Conservation (phyloP, 139 green algal species). For the Gonium pectorale region DNA sequence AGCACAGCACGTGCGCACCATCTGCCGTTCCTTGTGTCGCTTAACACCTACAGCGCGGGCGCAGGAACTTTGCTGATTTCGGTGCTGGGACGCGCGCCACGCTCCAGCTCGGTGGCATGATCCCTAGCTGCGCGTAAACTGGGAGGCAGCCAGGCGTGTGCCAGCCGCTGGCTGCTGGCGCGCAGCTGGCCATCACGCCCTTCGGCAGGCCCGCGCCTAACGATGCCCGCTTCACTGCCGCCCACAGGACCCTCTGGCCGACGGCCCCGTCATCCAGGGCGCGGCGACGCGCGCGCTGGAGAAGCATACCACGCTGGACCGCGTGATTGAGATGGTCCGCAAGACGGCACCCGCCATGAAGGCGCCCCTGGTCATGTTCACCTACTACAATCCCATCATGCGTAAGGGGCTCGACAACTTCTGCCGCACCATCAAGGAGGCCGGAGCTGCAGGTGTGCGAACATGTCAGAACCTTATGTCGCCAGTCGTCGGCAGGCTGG, state of each 20-base stretch:
- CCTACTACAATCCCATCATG: slow-evolving; percentile 99
- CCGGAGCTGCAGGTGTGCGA: slow-evolving; percentile 83
- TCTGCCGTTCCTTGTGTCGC: neutral
- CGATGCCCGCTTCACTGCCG: neutral
- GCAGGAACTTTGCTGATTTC: no score
- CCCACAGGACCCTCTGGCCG: slow-evolving; percentile 92
- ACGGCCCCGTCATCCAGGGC: slow-evolving; percentile 95
- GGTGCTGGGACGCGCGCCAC: no score
- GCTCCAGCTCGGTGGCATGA: no score
- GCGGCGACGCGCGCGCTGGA: slow-evolving; percentile 92
- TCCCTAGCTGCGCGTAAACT: no score
- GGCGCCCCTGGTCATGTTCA: slow-evolving; percentile 96
- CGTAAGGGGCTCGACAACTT: slow-evolving; percentile 87
- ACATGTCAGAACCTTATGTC: no score
- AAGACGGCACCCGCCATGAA: slow-evolving; percentile 68
- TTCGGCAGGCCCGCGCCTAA: no score
- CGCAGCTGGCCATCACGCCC: no score
- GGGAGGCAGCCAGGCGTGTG: no score
- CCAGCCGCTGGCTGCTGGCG: no score
- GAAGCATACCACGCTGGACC: slow-evolving; percentile 81
- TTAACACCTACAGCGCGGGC: no score
- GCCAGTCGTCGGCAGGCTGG: no score
- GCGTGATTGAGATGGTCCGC: slow-evolving; percentile 81
- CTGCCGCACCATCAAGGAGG: slow-evolving; percentile 84
- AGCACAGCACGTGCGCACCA: neutral